phyloP scores from a whole-genome alignment of 1,139 yeast species.

The Candida tetrigidarum region DNA sequence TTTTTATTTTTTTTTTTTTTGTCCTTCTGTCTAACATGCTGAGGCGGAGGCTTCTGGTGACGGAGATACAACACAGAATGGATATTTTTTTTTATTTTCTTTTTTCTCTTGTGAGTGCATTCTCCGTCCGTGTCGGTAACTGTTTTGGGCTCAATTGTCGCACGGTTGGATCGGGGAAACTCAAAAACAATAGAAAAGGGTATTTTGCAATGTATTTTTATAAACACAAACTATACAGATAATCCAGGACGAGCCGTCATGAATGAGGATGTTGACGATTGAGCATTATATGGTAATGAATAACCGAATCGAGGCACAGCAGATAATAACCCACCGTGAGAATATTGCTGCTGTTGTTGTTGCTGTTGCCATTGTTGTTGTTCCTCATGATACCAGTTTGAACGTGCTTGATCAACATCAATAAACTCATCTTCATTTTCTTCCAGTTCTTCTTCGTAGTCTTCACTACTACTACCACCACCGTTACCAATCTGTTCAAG shows the following conservation, averaged over 20 bases:
- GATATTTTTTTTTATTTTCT: too few species aligned
- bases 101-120: too few species aligned
- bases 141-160: too few species aligned
- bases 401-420: constrained; percentile 17
- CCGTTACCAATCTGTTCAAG: constrained; percentile 5
- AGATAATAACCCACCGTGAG: not conserved
- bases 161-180: too few species aligned
- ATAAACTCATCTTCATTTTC: constrained; percentile 14
- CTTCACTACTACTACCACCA: not conserved
- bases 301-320: constrained; percentile 10
- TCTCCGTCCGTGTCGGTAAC: too few species aligned
- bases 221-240: constrained; percentile 4
- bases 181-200: too few species aligned
- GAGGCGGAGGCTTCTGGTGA: too few species aligned
- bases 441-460: not conserved
- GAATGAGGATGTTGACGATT: constrained; percentile 14
- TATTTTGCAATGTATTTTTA: too few species aligned
- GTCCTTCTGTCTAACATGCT: too few species aligned
- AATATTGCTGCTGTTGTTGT: too few species aligned
- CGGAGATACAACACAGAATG: too few species aligned
- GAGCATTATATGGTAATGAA: constrained; percentile 9
- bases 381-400: constrained; percentile 6
- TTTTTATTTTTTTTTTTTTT: too few species aligned
- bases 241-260: constrained; percentile 13
- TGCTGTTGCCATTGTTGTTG: constrained; percentile 2